These are phyloP conservation scores for Coniferiporia weirii DNA, from an alignment of 1,284 basidiomycete species.

Conservation along the genomic window DNA sequence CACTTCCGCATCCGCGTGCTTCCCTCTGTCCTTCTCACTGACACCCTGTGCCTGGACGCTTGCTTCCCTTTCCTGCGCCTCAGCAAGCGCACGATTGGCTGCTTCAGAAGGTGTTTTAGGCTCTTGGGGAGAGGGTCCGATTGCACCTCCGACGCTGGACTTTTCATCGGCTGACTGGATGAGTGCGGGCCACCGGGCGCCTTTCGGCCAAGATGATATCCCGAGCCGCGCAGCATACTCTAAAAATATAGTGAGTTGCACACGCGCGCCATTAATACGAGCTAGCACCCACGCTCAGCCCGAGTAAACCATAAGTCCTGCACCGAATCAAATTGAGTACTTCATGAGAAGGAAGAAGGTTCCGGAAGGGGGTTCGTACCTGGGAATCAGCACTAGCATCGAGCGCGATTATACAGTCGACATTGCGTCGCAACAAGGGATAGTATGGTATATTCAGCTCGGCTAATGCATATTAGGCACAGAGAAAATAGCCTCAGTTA, in stretches of 20 bases:
- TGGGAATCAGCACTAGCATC: constrained; percentile 39
- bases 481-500: not conserved
- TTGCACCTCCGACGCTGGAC: constrained; percentile 2
- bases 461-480: constrained; percentile 19
- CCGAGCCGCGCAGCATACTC: constrained; percentile 33
- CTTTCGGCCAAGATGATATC: constrained; percentile 33
- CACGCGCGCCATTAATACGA: not conserved
- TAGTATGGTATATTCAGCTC: constrained; percentile 38
- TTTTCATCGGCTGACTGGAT: constrained; percentile 19
- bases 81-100: constrained; percentile 20
- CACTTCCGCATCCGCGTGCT: not conserved
- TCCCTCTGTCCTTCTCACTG: not conserved
- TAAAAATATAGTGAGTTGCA: constrained; percentile 13
- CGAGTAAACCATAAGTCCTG: constrained; percentile 38
- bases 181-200: constrained; percentile 30
- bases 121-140: constrained; percentile 2
- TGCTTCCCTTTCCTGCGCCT: constrained; percentile 24
- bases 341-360: too few species aligned
- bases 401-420: constrained; percentile 38
- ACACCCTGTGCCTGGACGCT: constrained; percentile 21
- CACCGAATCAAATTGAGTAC: not conserved
- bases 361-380: constrained; percentile 19
- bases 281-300: constrained; percentile 28
- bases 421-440: constrained; percentile 32
- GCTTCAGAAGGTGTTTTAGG: not conserved